Conservation (phyloP, 2,329 filamentous ascomycete genomes). For the Plenodomus tracheiphilus region DNA sequence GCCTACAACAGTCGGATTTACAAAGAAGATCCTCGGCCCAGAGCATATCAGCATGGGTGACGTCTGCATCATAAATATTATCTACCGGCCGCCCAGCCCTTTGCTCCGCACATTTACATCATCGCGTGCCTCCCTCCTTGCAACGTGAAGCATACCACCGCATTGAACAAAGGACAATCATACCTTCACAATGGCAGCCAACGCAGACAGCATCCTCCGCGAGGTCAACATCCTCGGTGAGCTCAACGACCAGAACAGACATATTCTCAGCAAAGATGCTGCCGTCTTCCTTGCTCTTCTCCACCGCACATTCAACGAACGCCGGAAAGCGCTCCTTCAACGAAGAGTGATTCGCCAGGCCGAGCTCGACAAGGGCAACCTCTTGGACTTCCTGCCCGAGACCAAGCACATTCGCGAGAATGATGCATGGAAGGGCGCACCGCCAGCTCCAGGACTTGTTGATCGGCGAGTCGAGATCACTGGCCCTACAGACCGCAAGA, state of each 20-base stretch:
- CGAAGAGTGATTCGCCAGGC: conserved; percentile 84
- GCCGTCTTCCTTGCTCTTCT: conserved; percentile 91
- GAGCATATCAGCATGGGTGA: conserved; percentile 33
- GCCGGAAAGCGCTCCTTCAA: conserved; percentile 85
- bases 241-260: conserved; percentile 76
- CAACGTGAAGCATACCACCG: conserved; percentile 9
- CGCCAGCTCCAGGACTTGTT: conserved; percentile 86
- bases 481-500: conserved; percentile 95
- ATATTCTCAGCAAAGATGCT: conserved; percentile 90
- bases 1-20: conserved; percentile 23
- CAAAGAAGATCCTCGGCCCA: conserved; percentile 42
- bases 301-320: conserved; percentile 90
- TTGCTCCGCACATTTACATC: conserved; percentile 32
- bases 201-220: conserved; percentile 74
- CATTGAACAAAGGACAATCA: conserved; percentile 7
- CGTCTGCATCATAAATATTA: conserved; percentile 35
- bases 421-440: conserved; percentile 88
- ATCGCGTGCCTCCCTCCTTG: conserved; percentile 24
- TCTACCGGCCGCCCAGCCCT: conserved; percentile 24
- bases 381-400: conserved; percentile 94
- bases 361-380: conserved; percentile 84
- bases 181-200: conserved; percentile 47
- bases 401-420: conserved; percentile 95
- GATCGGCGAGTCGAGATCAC: conserved; percentile 97
- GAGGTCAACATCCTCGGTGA: conserved; percentile 84